Percentiles rank a stretch among this genome's conserved stretches.
Conservation (phyloP, 2,329 filamentous ascomycete species). For the Zymoseptoria crescenta region DNA sequence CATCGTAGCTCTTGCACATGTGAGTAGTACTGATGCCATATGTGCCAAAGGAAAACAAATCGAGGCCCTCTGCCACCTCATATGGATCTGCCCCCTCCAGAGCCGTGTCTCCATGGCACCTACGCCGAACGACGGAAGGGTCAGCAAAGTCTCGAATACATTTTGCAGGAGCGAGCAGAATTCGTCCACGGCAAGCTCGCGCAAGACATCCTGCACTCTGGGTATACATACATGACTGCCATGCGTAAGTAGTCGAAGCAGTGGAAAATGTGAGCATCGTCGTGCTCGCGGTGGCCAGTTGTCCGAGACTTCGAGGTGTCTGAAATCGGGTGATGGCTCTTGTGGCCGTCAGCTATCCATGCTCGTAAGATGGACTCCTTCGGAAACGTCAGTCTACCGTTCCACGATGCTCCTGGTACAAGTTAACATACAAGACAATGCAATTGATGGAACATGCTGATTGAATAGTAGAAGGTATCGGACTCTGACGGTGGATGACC, state of each 20-base stretch:
- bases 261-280: slow-evolving; percentile 1
- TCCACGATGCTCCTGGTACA: no score
- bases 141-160: slow-evolving; percentile 4
- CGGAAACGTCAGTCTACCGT: neutral
- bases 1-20: slow-evolving; percentile 6
- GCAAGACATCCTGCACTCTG: no score
- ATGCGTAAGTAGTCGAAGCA: slow-evolving; percentile 8
- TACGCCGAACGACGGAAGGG: no score
- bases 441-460: slow-evolving; percentile 6
- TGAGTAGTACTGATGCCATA: slow-evolving; percentile 5
- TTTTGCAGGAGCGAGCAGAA: neutral
- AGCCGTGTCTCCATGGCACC: slow-evolving; percentile 1
- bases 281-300: no score
- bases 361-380: slow-evolving; percentile 4
- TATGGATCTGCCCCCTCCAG: slow-evolving; percentile 3
- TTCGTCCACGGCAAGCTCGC: no score
- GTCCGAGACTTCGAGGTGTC: no score
- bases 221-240: no score
- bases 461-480: slow-evolving; percentile 4
- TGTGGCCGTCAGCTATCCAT: slow-evolving; percentile 1
- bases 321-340: neutral
- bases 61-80: neutral
- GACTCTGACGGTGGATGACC: neutral
- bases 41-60: slow-evolving; percentile 1
- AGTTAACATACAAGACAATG: slow-evolving; percentile 3